phyloP scores from a whole-genome alignment of 345 rosid genomes.

The Euphorbia pulcherrima region DNA sequence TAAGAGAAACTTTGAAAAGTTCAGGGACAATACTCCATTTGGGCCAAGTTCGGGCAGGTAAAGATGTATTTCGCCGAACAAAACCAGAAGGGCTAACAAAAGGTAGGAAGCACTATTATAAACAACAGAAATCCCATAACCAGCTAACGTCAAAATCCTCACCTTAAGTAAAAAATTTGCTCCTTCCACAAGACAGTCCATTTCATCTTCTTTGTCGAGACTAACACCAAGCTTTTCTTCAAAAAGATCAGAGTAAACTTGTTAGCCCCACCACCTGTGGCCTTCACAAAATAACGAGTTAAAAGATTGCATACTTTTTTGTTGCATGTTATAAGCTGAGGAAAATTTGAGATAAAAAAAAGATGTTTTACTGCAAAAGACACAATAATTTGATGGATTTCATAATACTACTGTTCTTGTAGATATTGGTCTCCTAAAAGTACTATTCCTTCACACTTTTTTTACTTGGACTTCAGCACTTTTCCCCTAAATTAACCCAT shows the following conservation, averaged over 20 bases:
- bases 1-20: no score
- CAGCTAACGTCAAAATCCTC: conserved; percentile 13
- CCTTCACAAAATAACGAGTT: conserved; percentile 47
- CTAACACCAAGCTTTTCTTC: conserved; percentile 90
- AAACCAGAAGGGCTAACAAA: not conserved
- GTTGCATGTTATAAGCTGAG: not conserved
- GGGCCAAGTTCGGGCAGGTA: no score
- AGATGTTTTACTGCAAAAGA: not conserved
- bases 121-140: not conserved
- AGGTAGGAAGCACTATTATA: not conserved
- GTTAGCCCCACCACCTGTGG: conserved; percentile 98
- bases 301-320: conserved; percentile 8
- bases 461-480: not conserved
- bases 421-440: not conserved
- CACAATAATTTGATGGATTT: not conserved
- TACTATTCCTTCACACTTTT: not conserved
- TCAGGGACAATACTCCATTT: no score
- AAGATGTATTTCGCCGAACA: no score
- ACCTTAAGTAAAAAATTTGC: conserved; percentile 98
- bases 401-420: not conserved
- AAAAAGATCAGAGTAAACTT: conserved; percentile 85
- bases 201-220: conserved; percentile 98
- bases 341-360: conserved; percentile 5
- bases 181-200: conserved; percentile 97
- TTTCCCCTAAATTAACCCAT: not conserved